A percentile compares a stretch with the other conserved stretches of the same genome.
Evolutionary conservation across 345 rosid species (phyloP).

Genomic region (Rhizophora apiculata): DNA sequence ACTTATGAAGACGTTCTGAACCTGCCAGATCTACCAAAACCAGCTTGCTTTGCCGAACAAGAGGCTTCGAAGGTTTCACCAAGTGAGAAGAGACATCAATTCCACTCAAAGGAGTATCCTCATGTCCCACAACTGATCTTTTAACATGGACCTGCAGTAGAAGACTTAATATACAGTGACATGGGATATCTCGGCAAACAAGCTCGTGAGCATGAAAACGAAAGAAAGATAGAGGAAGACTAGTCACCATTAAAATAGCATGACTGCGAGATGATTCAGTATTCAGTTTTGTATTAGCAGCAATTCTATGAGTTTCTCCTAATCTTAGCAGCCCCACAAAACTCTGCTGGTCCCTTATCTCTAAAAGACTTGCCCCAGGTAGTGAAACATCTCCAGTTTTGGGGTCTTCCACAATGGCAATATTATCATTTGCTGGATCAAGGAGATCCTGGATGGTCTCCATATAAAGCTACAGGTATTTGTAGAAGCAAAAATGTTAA

Average conservation of each 20-base stretch:
- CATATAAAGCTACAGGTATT: conserved; percentile 29
- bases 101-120: conserved; percentile 21
- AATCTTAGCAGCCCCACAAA: conserved; percentile 30
- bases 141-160: conserved; percentile 25
- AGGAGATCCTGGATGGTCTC: conserved; percentile 36
- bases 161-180: background rate
- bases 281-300: conserved; percentile 35
- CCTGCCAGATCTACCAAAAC: conserved; percentile 39
- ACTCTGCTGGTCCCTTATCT: conserved; percentile 30
- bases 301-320: conserved; percentile 37
- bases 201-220: background rate
- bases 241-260: conserved; percentile 33
- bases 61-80: conserved; percentile 28
- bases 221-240: background rate
- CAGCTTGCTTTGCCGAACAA: conserved; percentile 33
- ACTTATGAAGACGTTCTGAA: conserved; percentile 36
- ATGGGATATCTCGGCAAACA: background rate
- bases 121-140: conserved; percentile 25
- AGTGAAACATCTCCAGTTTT: conserved; percentile 34
- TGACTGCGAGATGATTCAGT: conserved; percentile 37
- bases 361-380: conserved; percentile 33
- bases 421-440: conserved; percentile 31
- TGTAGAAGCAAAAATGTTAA: conserved; percentile 5
- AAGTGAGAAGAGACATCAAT: conserved; percentile 25
- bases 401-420: conserved; percentile 33